Conservation (phyloP, 768 basidiomycete genomes). For the Hypholoma fasciculare region DNA sequence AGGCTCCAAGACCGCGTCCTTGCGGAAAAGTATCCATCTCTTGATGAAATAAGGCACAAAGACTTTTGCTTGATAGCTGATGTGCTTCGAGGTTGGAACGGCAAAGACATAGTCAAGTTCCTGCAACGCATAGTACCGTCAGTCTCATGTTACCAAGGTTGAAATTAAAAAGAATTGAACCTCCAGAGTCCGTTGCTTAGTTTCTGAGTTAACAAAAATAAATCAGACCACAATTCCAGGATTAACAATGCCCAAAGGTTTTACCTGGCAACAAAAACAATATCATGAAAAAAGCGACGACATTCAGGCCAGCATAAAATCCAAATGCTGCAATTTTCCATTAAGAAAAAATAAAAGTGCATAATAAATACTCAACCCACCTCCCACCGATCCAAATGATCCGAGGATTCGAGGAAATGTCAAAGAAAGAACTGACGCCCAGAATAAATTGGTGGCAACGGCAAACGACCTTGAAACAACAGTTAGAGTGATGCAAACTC, state of each 20-base stretch:
- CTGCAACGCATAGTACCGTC: conserved; percentile 1
- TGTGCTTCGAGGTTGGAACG: conserved; percentile 43
- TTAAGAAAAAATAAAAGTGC: conserved; percentile 44
- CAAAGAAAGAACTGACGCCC: conserved; percentile 52
- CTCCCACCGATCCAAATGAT: conserved; percentile 42
- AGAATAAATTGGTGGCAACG: conserved; percentile 50
- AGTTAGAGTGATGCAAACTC: conserved; percentile 25
- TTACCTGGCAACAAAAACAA: conserved; percentile 50
- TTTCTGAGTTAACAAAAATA: conserved; percentile 27
- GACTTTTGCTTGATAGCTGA: conserved; percentile 36
- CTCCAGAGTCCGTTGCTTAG: conserved; percentile 49
- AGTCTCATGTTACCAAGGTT: neutral
- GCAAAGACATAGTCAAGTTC: conserved; percentile 47
- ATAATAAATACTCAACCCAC: conserved; percentile 14
- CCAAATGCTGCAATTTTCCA: conserved; percentile 40
- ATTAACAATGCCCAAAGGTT: conserved; percentile 8
- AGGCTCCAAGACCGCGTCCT: conserved; percentile 33
- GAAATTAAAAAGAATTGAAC: conserved; percentile 2
- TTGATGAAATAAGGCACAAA: conserved; percentile 47
- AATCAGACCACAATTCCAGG: neutral
- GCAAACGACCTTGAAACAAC: conserved; percentile 50
- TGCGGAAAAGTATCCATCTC: conserved; percentile 39
- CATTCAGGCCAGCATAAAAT: conserved; percentile 51
- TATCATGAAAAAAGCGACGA: conserved; percentile 51
- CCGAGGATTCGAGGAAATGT: conserved; percentile 59